Conservation (phyloP, 139 green algal species). For the Volvox reticuliferus region DNA sequence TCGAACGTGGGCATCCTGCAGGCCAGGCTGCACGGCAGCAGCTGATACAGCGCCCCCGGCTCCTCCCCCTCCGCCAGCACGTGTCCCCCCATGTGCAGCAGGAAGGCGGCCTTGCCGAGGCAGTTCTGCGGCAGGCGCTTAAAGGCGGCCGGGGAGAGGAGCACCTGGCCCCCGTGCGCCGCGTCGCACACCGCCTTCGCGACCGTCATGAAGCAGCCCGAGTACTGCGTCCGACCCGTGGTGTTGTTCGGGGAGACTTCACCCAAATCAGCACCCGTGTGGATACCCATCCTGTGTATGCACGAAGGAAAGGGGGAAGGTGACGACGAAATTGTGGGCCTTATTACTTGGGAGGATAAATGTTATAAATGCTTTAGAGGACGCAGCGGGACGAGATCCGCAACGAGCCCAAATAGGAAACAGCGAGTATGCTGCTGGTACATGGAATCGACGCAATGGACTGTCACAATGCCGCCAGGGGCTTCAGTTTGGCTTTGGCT, state of each 20-base stretch:
- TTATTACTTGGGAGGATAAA: too few relatives aligned
- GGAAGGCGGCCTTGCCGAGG: not conserved
- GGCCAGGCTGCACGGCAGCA: slow-evolving; percentile 11
- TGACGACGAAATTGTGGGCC: too few relatives aligned
- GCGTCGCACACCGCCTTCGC: slow-evolving; percentile 50
- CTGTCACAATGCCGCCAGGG: too few relatives aligned
- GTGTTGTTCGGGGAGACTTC: slow-evolving; percentile 49
- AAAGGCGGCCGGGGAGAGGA: slow-evolving; percentile 1
- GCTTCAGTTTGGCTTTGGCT: too few relatives aligned
- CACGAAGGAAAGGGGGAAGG: not conserved
- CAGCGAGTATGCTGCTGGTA: too few relatives aligned
- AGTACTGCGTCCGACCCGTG: slow-evolving; percentile 51
- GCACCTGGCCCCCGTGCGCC: slow-evolving; percentile 50
- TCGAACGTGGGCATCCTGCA: slow-evolving; percentile 13
- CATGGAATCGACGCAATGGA: too few relatives aligned
- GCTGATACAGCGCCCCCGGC: slow-evolving; percentile 32
- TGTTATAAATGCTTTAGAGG: too few relatives aligned
- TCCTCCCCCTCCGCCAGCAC: slow-evolving; percentile 8
- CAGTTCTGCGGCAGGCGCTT: slow-evolving; percentile 23
- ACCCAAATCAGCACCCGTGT: slow-evolving; percentile 26
- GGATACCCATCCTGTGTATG: slow-evolving; percentile 41
- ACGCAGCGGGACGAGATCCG: too few relatives aligned
- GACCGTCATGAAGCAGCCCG: slow-evolving; percentile 36
- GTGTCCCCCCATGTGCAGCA: slow-evolving; percentile 44
- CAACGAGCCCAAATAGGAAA: too few relatives aligned